These are phyloP conservation scores for Plasmodium fragile DNA, from an alignment of 169 alveolate genomes.

Conservation along the genomic window DNA sequence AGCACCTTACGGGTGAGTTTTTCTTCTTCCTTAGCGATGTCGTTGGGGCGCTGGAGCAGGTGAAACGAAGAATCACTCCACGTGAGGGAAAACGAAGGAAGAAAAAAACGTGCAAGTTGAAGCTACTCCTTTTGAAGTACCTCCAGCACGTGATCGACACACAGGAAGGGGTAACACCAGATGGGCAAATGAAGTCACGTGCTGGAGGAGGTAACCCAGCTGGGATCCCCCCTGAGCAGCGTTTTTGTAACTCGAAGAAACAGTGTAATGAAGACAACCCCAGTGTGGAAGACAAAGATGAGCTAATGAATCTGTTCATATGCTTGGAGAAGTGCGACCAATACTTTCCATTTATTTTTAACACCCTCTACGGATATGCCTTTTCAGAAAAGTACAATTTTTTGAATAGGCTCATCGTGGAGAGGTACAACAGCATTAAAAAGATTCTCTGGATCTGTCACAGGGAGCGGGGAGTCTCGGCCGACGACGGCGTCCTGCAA, in stretches of 20 bases:
- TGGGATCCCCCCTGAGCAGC: background rate
- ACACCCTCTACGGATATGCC: slow-evolving; percentile 15
- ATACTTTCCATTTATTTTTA: slow-evolving; percentile 54
- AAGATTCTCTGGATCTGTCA: slow-evolving; percentile 4
- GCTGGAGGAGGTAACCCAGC: background rate
- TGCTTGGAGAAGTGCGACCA: slow-evolving; percentile 62
- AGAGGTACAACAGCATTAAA: slow-evolving; percentile 8
- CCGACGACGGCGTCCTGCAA: background rate
- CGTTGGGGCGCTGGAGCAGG: background rate
- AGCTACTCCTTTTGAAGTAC: background rate
- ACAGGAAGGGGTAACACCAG: background rate
- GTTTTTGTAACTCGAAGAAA: background rate
- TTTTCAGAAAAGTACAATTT: slow-evolving; percentile 9
- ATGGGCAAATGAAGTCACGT: background rate
- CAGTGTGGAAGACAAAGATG: background rate
- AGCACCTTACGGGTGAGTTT: slow-evolving; percentile 27
- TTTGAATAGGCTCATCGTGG: slow-evolving; percentile 17
- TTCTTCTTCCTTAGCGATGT: background rate
- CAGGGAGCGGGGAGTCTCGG: background rate
- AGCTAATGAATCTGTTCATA: slow-evolving; percentile 31
- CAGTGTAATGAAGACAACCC: background rate
- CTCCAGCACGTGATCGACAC: background rate
- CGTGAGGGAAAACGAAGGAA: background rate
- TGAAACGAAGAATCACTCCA: background rate
- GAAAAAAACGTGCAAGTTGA: slow-evolving; percentile 26